These are phyloP conservation scores for Pythium brassicae DNA, from an alignment of 352 stramenopile species.

Conservation along the genomic window DNA sequence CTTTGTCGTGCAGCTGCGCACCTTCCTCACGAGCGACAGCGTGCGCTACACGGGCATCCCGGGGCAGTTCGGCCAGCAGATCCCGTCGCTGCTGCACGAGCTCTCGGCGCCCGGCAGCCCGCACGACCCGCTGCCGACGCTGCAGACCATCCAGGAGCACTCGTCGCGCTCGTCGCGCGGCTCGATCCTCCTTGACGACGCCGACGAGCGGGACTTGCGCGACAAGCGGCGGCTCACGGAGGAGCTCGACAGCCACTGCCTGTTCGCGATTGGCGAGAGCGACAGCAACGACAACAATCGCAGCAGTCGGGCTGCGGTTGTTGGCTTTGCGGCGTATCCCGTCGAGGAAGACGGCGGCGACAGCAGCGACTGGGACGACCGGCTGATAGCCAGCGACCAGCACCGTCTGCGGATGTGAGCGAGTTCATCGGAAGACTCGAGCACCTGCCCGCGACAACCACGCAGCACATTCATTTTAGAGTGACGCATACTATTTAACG, in stretches of 20 bases:
- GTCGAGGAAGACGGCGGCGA: slow-evolving; percentile 21
- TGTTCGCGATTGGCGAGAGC: background rate
- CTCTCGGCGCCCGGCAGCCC: slow-evolving; percentile 21
- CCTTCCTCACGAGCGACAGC: slow-evolving; percentile 53
- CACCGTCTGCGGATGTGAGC: too few relatives aligned
- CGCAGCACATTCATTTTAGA: slow-evolving; percentile 8
- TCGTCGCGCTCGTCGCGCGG: slow-evolving; percentile 16
- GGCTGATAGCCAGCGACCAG: too few relatives aligned
- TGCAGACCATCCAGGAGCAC: slow-evolving; percentile 47
- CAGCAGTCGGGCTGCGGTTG: too few relatives aligned
- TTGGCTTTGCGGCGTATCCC: slow-evolving; percentile 11
- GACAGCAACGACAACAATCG: background rate
- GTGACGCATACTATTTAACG: slow-evolving; percentile 13
- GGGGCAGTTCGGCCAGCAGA: slow-evolving; percentile 23
- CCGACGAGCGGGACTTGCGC: slow-evolving; percentile 10
- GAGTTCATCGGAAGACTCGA: slow-evolving; percentile 12
- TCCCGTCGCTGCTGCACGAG: slow-evolving; percentile 47
- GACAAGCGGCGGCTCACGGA: slow-evolving; percentile 12
- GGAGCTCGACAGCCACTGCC: slow-evolving; percentile 9
- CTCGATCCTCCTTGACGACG: slow-evolving; percentile 19
- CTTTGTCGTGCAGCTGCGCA: slow-evolving; percentile 50
- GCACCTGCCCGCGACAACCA: background rate
- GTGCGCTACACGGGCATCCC: slow-evolving; percentile 38
- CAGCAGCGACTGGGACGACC: slow-evolving; percentile 9
- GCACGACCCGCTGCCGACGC: slow-evolving; percentile 28